These are phyloP conservation scores for Vickermania ingenoplastis DNA, from an alignment of 208 protist genomes.

Conservation along the genomic window DNA sequence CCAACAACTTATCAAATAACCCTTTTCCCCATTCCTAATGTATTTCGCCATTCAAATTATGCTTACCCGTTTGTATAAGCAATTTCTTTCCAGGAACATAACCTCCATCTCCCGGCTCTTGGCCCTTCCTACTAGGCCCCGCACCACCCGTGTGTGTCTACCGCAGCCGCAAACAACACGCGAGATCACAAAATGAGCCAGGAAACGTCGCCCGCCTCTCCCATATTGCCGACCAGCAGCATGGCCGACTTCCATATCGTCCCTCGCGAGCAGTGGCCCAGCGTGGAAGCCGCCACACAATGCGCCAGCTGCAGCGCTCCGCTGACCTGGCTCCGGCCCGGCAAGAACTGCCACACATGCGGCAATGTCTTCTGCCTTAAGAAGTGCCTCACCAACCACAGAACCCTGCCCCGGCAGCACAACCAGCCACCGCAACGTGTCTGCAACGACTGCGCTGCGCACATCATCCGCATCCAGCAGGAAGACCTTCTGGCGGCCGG, in stretches of 20 bases:
- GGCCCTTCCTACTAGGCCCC: too few species aligned
- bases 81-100: too few species aligned
- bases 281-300: constrained; percentile 9
- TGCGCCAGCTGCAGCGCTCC: constrained; percentile 37
- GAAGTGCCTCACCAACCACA: constrained; percentile 23
- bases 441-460: constrained; percentile 34
- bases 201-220: too few species aligned
- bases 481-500: constrained; percentile 25
- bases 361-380: constrained; percentile 39
- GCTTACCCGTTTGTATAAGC: too few species aligned
- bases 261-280: constrained; percentile 30
- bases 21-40: too few species aligned
- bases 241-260: constrained; percentile 27
- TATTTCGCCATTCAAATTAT: too few species aligned
- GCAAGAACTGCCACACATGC: constrained; percentile 44
- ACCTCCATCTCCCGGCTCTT: too few species aligned
- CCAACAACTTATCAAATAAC: too few species aligned
- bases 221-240: too few species aligned
- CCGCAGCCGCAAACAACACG: too few species aligned
- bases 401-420: constrained; percentile 30
- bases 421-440: constrained; percentile 28
- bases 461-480: constrained; percentile 23
- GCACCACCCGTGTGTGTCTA: too few species aligned
- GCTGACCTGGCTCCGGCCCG: constrained; percentile 28
- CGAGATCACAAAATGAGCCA: too few species aligned